Evolutionary conservation across 1,139 yeast species (phyloP).

Genomic region (Geotrichum restrictum): DNA sequence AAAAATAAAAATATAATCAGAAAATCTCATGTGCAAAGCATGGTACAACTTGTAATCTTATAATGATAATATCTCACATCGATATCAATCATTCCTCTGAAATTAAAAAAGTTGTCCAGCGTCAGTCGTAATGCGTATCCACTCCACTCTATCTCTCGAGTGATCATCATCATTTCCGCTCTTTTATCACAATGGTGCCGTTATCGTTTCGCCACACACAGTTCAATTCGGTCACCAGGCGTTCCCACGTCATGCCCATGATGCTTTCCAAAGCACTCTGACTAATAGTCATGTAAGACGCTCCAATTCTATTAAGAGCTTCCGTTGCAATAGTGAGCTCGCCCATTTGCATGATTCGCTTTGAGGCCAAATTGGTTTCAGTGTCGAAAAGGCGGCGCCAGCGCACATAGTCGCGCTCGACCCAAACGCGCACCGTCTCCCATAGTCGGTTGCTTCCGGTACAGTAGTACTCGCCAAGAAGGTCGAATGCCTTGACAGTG

Average conservation of each 20-base stretch:
- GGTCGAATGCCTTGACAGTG: slow-evolving; percentile 11
- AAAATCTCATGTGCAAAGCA: too few species aligned
- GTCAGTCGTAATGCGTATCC: too few species aligned
- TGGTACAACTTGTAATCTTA: too few species aligned
- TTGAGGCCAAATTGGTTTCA: slow-evolving; percentile 8
- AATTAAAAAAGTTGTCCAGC: too few species aligned
- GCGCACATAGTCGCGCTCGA: slow-evolving; percentile 16
- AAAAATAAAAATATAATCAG: too few species aligned
- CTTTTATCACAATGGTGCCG: background rate
- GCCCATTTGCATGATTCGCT: slow-evolving; percentile 14
- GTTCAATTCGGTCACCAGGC: slow-evolving; percentile 1
- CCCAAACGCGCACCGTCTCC: slow-evolving; percentile 12
- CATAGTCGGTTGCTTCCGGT: slow-evolving; percentile 4
- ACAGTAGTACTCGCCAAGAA: slow-evolving; percentile 8
- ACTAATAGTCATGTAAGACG: background rate
- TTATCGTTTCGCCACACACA: slow-evolving; percentile 7
- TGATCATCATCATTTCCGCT: background rate
- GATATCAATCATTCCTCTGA: too few species aligned
- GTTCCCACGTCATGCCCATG: slow-evolving; percentile 10
- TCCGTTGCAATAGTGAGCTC: slow-evolving; percentile 10
- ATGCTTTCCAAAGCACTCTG: slow-evolving; percentile 4
- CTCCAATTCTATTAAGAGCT: slow-evolving; percentile 4
- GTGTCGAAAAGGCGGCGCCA: slow-evolving; percentile 14
- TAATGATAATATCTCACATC: too few species aligned
- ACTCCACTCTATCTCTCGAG: too few species aligned